phyloP scores from a whole-genome alignment of 2,329 filamentous ascomycete species.

The Diplodia mutila region DNA sequence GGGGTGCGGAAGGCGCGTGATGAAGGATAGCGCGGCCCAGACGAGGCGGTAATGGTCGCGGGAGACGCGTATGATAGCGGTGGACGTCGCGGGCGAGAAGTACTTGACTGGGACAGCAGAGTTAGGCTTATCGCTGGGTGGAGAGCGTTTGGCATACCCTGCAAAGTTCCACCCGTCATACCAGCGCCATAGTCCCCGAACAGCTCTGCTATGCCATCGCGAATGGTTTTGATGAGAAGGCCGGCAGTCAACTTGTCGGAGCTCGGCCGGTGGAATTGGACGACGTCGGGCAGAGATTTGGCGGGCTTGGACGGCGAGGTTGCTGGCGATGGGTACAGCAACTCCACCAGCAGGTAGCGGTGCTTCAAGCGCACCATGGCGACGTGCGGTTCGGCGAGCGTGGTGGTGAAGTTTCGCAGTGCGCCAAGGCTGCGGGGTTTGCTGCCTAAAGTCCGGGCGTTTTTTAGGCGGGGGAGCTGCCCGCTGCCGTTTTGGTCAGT shows the following conservation, averaged over 20 bases:
- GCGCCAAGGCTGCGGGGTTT: slow-evolving; percentile 18
- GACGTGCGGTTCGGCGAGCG: neutral
- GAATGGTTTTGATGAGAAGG: slow-evolving; percentile 68
- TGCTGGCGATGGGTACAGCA: slow-evolving; percentile 75
- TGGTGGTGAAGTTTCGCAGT: slow-evolving; percentile 12
- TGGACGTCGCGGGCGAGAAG: slow-evolving; percentile 87
- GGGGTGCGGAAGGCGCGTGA: slow-evolving; percentile 67
- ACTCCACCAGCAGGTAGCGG: slow-evolving; percentile 92
- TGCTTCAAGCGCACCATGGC: slow-evolving; percentile 96
- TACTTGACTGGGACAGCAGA: slow-evolving; percentile 76
- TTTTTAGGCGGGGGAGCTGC: slow-evolving; percentile 6
- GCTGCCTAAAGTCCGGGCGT: slow-evolving; percentile 7
- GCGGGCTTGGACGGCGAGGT: slow-evolving; percentile 34
- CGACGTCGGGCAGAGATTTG: slow-evolving; percentile 57
- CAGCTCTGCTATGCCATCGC: slow-evolving; percentile 39
- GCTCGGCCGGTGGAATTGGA: slow-evolving; percentile 80
- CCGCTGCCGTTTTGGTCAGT: slow-evolving; percentile 10
- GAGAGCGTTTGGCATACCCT: slow-evolving; percentile 57
- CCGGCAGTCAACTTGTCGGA: slow-evolving; percentile 70
- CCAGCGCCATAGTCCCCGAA: slow-evolving; percentile 85
- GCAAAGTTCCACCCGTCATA: slow-evolving; percentile 68
- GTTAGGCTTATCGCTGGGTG: neutral
- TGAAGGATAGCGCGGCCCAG: slow-evolving; percentile 86
- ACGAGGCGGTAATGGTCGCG: slow-evolving; percentile 83
- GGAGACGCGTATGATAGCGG: slow-evolving; percentile 84